Evolutionary conservation across 2,329 filamentous ascomycete genomes (phyloP), one percentile per base, ranked within the genome.

Genomic region (Cadophora gregata): DNA sequence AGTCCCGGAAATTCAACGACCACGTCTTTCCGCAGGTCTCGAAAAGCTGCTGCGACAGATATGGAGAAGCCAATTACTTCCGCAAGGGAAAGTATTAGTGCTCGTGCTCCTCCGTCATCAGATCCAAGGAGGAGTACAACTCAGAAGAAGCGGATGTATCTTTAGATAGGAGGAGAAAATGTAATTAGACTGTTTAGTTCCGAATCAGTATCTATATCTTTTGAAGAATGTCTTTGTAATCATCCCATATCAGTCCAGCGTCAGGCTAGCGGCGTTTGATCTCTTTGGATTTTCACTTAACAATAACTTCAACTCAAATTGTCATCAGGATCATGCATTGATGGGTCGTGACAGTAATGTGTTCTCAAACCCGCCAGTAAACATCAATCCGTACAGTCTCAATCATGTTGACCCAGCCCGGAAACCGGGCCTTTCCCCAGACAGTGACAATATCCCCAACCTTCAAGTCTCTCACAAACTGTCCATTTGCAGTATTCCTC

Each of bases 371-470:
- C 0, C 85, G 84, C 85, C 86, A 90, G 72, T 86, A 89, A 29
- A 89, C 80, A 65, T 86, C 84, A 33, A 89, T 77, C 74, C 81
- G 80, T 1, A 84, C 83, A 14, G 77, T 79, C 56, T 84, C 75
- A 10, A 89, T 75, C 14, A 77, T 62, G 68, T 89, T 89, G 1
- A 63, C 55, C 88, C 88, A 90, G 0, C 78, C 82, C 0, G 74
- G 76, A 64, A 86, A 89, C 66, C 87, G 81, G 1, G 85, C 81
- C 76, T 85, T 87, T 0, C 79, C 86, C 87, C 87, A 90, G 1
- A 90, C 73, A 0, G 86, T 89, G 12, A 90, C 77, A 21, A 87
- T 82, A 70, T 90, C 88, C 0, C 88, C 88, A n/a, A 87, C 70
- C 70, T 81, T 83, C 70, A 90, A 73, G 55, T 77, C 79, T 19